These are phyloP conservation scores for Coprinellus aureogranulatus DNA, from an alignment of 768 basidiomycete genomes.

Conservation along the genomic window DNA sequence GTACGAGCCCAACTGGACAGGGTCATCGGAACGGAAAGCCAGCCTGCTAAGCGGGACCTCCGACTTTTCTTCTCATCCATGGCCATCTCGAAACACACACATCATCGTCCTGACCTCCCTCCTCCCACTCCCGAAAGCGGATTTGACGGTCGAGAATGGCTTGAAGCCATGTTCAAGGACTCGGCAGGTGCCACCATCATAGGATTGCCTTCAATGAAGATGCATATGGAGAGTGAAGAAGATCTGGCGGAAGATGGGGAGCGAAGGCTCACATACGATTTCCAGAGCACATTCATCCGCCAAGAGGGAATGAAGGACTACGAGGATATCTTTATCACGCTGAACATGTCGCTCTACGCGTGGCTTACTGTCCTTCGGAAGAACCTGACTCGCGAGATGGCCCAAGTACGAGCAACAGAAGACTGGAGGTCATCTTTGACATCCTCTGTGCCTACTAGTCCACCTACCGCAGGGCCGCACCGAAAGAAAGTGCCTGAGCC, in stretches of 20 bases:
- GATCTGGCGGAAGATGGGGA: constrained; percentile 30
- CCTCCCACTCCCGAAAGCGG: constrained; percentile 22
- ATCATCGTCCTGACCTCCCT: constrained; percentile 46
- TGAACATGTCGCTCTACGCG: constrained; percentile 79
- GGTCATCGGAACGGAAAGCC: constrained; percentile 47
- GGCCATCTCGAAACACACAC: constrained; percentile 71
- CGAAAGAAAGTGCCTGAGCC: constrained; percentile 38
- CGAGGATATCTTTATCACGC: constrained; percentile 81
- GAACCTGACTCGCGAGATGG: constrained; percentile 73
- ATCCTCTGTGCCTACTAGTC: constrained; percentile 22
- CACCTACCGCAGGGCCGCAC: constrained; percentile 17
- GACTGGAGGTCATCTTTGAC: constrained; percentile 47
- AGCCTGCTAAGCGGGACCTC: constrained; percentile 60
- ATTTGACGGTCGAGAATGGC: constrained; percentile 53
- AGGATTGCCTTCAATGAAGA: constrained; percentile 77
- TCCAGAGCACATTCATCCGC: constrained; percentile 66
- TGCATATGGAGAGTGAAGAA: constrained; percentile 78
- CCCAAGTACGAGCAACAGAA: constrained; percentile 61
- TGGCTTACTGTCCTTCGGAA: constrained; percentile 80
- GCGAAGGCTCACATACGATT: constrained; percentile 60
- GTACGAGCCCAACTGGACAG: constrained; percentile 73
- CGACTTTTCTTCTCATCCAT: constrained; percentile 73
- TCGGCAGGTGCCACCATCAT: constrained; percentile 73
- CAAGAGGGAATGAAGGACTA: constrained; percentile 50
- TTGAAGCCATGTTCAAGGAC: constrained; percentile 56